Conservation (phyloP, 1,284 basidiomycete genomes). For the Xerocomus nothofagi region DNA sequence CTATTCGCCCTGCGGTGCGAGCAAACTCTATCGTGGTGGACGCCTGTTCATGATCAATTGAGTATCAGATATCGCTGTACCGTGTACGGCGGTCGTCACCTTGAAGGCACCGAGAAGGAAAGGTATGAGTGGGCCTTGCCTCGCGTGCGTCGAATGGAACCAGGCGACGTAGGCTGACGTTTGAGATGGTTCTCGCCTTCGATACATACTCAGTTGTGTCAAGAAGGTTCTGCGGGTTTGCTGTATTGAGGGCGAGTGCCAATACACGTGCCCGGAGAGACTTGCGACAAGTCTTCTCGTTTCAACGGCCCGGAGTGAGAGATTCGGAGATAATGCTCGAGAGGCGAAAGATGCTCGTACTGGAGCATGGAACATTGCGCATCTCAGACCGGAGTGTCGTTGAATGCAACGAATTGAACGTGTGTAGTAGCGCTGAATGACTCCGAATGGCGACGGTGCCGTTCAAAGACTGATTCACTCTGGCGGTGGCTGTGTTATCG, state of each 20-base stretch:
- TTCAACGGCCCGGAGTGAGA: background rate
- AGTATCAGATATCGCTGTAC: background rate
- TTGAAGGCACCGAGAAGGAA: constrained; percentile 49
- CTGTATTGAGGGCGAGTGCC: background rate
- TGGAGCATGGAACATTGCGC: constrained; percentile 28
- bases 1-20: constrained; percentile 64
- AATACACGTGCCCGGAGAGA: constrained; percentile 1
- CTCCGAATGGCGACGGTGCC: constrained; percentile 5
- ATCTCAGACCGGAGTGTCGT: constrained; percentile 13
- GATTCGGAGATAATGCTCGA: constrained; percentile 1
- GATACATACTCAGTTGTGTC: constrained; percentile 1
- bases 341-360: constrained; percentile 8
- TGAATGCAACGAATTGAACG: background rate
- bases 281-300: background rate
- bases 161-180: constrained; percentile 6
- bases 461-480: background rate
- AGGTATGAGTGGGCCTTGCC: constrained; percentile 35
- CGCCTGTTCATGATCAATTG: constrained; percentile 36
- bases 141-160: constrained; percentile 46
- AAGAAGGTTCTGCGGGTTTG: constrained; percentile 6
- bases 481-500: constrained; percentile 12
- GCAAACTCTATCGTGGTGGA: constrained; percentile 62
- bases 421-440: constrained; percentile 1
- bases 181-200: constrained; percentile 4
- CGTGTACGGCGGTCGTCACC: constrained; percentile 28